A percentile compares a stretch with the other conserved stretches of the same genome.
phyloP scores from a whole-genome alignment of 305 asterid genomes.

The Fraxinus ornus region DNA sequence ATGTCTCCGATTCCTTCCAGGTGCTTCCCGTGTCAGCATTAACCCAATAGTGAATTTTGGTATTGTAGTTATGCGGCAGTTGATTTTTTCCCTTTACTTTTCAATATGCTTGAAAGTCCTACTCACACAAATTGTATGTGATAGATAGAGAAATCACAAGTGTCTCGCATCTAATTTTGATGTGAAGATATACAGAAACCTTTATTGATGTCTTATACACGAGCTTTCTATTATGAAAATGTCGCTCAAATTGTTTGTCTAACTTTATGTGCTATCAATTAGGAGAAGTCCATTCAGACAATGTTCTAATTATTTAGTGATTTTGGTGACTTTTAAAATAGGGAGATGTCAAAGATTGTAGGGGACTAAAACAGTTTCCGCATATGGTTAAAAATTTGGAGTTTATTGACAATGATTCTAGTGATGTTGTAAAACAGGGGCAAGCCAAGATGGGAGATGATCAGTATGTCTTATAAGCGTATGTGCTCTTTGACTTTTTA shows the following conservation, averaged over 20 bases:
- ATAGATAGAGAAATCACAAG: constrained; percentile 34
- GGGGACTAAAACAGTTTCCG: constrained; percentile 24
- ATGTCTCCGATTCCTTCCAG: constrained; percentile 19
- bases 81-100: constrained; percentile 19
- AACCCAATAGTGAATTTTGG: constrained; percentile 28
- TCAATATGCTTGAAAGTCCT: constrained; percentile 35
- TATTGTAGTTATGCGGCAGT: constrained; percentile 27
- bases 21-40: constrained; percentile 25
- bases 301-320: neutral
- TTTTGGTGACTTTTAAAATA: neutral
- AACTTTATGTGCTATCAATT: neutral
- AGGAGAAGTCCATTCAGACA: neutral
- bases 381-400: neutral
- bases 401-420: neutral
- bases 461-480: neutral
- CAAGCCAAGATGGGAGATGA: neutral
- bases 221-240: neutral
- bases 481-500: neutral
- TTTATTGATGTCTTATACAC: constrained; percentile 2
- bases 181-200: constrained; percentile 33
- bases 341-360: neutral
- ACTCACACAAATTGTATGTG: constrained; percentile 31
- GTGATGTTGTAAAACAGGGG: neutral
- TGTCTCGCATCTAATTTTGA: constrained; percentile 44
- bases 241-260: neutral